Base-by-base conservation (phyloP, 352 stramenopile species). In the Hyaloperonospora arabidopsidis region DNA sequence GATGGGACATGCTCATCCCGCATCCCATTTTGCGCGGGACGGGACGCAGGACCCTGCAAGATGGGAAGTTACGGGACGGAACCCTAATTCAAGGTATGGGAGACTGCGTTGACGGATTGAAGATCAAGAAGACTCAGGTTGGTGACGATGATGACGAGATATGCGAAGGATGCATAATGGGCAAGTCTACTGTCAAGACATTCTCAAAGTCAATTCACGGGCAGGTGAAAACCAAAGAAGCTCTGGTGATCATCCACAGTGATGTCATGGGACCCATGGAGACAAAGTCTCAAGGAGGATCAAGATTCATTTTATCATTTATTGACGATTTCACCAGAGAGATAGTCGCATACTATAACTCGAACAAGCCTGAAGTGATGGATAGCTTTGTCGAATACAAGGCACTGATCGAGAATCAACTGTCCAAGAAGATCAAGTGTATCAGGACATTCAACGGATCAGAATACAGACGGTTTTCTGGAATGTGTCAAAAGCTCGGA, bases 241-340 rank as follows among this genome's bases (percentile, higher is more conserved):
- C 6, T 15, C 29, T 47, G 12, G 18, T 32, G 19, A 17, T 47
- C 0, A 4, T 47, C 13, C 5, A 47, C 8, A 47, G 41, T 49
- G 43, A 59, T 18, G 45, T 54, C 0, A 49, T 59, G 25, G 45
- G 44, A 13, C 45, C 43, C 3, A 52, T 59, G 43, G 23, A 59
- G 6, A 23, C 17, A 21, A 59, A 53, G 15, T 35, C 45, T 2
- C n/a, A n/a, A 19, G 36, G 52, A 18, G 53, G 45, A 25, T 39
- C 44, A 7, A 40, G 34, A 13, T 59, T 41, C 5, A 43, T 59
- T 0, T 6, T 59, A 2, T 54, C 59, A 12, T 69, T 64, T 43
- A 52, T 74, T 13, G 52, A 71, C 14, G 58, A 70, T 35, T 63
- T 45, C 7, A 28, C 59, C 51, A 44, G 61, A n/a, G 46, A 58